A percentile compares a stretch with the other conserved stretches of the same genome.
Conservation (phyloP, 2,329 filamentous ascomycete species). For the Didymella pinodella region DNA sequence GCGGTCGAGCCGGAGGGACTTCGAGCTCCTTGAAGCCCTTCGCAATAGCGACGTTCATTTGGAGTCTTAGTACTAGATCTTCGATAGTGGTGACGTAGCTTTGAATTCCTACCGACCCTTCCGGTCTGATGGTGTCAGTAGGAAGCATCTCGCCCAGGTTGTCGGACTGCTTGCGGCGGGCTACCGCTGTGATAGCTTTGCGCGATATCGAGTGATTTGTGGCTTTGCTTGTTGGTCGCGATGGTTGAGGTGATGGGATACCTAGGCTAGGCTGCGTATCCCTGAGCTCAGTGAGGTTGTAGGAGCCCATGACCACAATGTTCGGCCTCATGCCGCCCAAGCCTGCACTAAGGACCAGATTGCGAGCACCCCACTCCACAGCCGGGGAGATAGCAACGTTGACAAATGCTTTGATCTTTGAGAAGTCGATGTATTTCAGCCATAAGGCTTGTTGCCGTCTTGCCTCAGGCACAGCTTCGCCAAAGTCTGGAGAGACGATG, state of each 20-base stretch:
- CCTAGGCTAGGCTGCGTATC: slow-evolving; percentile 65
- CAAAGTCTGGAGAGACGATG: slow-evolving; percentile 85
- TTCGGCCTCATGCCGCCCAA: slow-evolving; percentile 90
- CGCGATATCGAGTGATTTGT: slow-evolving; percentile 37
- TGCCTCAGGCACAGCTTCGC: slow-evolving; percentile 78
- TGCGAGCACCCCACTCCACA: slow-evolving; percentile 84
- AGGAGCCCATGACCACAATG: slow-evolving; percentile 81
- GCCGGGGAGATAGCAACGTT: slow-evolving; percentile 84
- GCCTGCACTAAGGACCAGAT: slow-evolving; percentile 81
- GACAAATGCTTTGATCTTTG: slow-evolving; percentile 87
- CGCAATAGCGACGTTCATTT: slow-evolving; percentile 84
- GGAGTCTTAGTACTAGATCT: slow-evolving; percentile 77
- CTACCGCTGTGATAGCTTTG: slow-evolving; percentile 46
- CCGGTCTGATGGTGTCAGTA: slow-evolving; percentile 73
- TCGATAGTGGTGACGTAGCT: slow-evolving; percentile 85
- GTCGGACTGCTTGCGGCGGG: slow-evolving; percentile 56
- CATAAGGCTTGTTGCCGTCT: slow-evolving; percentile 81
- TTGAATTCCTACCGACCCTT: slow-evolving; percentile 72
- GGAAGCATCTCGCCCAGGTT: slow-evolving; percentile 68
- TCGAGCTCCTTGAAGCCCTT: slow-evolving; percentile 82
- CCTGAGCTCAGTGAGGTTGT: slow-evolving; percentile 79
- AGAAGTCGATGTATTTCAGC: slow-evolving; percentile 87
- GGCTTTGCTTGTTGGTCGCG: slow-evolving; percentile 42
- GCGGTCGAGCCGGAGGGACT: slow-evolving; percentile 62
- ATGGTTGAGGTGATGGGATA: slow-evolving; percentile 60